Base-by-base conservation (phyloP, 345 rosid genomes). In the Citrus mangshanensis region DNA sequence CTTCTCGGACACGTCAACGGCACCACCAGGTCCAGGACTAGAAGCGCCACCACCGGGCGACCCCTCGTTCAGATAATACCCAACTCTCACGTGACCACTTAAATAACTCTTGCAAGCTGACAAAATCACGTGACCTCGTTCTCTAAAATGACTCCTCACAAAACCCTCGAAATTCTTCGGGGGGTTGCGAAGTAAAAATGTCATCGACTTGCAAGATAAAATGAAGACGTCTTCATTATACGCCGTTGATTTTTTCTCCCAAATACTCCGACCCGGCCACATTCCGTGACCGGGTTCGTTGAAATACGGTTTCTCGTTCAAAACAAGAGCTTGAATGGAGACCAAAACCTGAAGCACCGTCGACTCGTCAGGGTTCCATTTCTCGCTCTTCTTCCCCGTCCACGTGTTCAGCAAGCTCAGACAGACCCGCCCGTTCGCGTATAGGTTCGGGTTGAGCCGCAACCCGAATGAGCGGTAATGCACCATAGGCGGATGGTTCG, bases 381-480 rank as follows among this genome's bases (percentile, higher is more conserved):
- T 84, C 86, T 89, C 90, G 46, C n/a, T 65, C 73, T 76, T 77
- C 56, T 74, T 81, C 1, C 91, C 91, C 0, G 16, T 0, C 94
- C 94, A 89, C 6, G 90, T 91, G 83, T 89, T 89, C 9, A 91
- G 22, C 61, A 91, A 79, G 75, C 91, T 88, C 66, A 91, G 65
- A 65, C 93, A 91, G 64, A 91, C 93, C 59, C 58, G 55, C 18
- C 95, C 91, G 67, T 13, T 73, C 0, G 56, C 34, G 84, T 89
- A 89, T 42, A 91, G 82, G 79, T 91, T 89, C 38, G 95, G 95
- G 86, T 91, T 91, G 63, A 91, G 78, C 22, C 89, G 75, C 25
- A 84, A 66, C 76, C 95, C 93, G 73, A 72, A 87, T 1, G 93
- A 84, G 22, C 74, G 66, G 83, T 85, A 89, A 19, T 77, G n/a